Percentiles rank a stretch among this genome's conserved stretches.
phyloP scores from a whole-genome alignment of 345 rosid genomes.

The Isatis tinctoria region DNA sequence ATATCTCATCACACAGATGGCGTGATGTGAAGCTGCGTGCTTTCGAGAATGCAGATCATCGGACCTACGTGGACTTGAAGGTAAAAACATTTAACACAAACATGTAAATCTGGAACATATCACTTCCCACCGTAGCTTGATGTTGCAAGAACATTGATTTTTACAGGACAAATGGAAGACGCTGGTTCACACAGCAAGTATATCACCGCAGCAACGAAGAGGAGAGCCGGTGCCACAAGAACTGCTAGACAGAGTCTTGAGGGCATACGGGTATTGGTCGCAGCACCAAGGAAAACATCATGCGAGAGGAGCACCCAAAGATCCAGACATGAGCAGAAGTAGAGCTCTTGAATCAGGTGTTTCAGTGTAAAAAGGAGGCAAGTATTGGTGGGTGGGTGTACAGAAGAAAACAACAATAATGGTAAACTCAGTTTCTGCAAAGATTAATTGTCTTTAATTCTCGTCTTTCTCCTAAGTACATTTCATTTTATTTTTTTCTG shows the following conservation, averaged over 20 bases:
- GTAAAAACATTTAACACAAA: conserved; percentile 29
- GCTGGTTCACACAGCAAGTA: conserved; percentile 81
- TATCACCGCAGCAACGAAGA: conserved; percentile 80
- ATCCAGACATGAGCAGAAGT: conserved; percentile 22
- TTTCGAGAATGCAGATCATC: conserved; percentile 67
- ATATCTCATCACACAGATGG: conserved; percentile 52
- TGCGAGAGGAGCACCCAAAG: conserved; percentile 44
- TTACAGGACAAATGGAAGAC: conserved; percentile 95
- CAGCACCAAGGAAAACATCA: conserved; percentile 73
- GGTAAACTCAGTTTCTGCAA: conserved; percentile 26
- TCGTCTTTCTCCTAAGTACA: neutral
- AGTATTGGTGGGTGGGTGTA: conserved; percentile 23
- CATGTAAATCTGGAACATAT: neutral
- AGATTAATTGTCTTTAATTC: conserved; percentile 22
- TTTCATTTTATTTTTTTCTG: neutral
- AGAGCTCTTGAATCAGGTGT: conserved; percentile 27
- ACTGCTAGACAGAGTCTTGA: conserved; percentile 71
- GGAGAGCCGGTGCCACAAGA: conserved; percentile 94
- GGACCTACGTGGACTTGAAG: conserved; percentile 79
- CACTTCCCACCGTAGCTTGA: neutral
- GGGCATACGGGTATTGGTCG: conserved; percentile 76
- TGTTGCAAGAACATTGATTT: conserved; percentile 5
- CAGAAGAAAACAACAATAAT: conserved; percentile 30
- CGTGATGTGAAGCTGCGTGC: conserved; percentile 74
- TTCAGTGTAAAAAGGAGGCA: conserved; percentile 29